These are phyloP conservation scores for Coelastrella sp. DNA, from an alignment of 139 green algal genomes.

Conservation along the genomic window DNA sequence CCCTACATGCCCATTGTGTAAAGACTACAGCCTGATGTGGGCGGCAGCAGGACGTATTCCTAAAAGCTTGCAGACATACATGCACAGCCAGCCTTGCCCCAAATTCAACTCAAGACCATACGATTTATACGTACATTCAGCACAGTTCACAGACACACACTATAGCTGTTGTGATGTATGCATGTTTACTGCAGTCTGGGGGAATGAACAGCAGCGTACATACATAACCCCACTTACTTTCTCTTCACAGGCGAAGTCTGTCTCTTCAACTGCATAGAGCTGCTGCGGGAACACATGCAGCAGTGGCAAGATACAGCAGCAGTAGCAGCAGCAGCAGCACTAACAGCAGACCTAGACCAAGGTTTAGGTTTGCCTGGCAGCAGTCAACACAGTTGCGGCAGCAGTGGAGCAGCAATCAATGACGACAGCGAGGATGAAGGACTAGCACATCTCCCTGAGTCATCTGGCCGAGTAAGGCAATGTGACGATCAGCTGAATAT, in stretches of 20 bases:
- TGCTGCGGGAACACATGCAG: constrained; percentile 64
- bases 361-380: not conserved
- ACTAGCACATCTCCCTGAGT: constrained; percentile 24
- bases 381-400: not conserved
- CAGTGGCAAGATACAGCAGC: constrained; percentile 36
- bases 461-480: not conserved
- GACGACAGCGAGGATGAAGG: not conserved
- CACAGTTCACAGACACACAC: too few relatives aligned
- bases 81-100: too few relatives aligned
- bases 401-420: not conserved
- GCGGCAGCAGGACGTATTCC: too few relatives aligned
- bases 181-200: too few relatives aligned
- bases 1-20: too few relatives aligned
- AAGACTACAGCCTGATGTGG: too few relatives aligned
- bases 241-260: constrained; percentile 65
- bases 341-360: constrained; percentile 22
- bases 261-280: constrained; percentile 77
- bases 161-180: too few relatives aligned
- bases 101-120: too few relatives aligned
- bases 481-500: not conserved
- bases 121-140: too few relatives aligned
- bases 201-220: too few relatives aligned
- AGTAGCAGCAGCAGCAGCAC: constrained; percentile 42
- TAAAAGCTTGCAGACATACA: too few relatives aligned
- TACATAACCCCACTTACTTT: not conserved